Conservation (phyloP, 768 basidiomycete genomes). For the Dictyophora rubrovolvata region DNA sequence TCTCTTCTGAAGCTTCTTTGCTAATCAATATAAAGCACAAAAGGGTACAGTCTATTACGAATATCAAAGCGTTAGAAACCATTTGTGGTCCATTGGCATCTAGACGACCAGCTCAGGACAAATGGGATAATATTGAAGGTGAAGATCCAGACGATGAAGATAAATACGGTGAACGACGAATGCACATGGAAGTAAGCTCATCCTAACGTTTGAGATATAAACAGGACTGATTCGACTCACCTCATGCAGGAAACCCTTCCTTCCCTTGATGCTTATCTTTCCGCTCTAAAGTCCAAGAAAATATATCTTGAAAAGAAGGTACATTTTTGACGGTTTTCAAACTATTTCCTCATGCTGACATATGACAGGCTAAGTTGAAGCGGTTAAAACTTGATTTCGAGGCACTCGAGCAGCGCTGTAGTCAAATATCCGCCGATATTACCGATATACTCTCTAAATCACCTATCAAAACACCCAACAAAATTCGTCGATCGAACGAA, state of each 20-base stretch:
- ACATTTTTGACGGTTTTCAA: neutral
- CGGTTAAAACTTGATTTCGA: neutral
- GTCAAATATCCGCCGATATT: neutral
- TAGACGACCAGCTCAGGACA: neutral
- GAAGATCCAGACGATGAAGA: neutral
- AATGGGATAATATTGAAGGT: neutral
- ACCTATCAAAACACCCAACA: neutral
- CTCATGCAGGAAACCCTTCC: neutral
- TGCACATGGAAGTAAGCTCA: neutral
- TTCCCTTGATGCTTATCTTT: neutral
- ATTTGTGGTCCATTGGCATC: neutral
- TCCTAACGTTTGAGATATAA: neutral
- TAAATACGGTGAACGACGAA: neutral
- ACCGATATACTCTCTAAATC: neutral
- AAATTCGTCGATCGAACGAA: too few species aligned
- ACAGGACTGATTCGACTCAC: neutral
- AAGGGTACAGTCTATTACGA: neutral
- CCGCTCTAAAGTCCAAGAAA: neutral
- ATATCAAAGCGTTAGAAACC: neutral
- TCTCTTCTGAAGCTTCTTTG: neutral
- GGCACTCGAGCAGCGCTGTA: neutral
- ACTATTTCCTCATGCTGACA: neutral
- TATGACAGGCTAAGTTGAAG: neutral
- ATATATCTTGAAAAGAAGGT: constrained; percentile 6
- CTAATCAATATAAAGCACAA: neutral